Percentiles rank a stretch among this genome's conserved stretches.
phyloP scores from a whole-genome alignment of 768 basidiomycete genomes.

The Lactarius trivialis region DNA sequence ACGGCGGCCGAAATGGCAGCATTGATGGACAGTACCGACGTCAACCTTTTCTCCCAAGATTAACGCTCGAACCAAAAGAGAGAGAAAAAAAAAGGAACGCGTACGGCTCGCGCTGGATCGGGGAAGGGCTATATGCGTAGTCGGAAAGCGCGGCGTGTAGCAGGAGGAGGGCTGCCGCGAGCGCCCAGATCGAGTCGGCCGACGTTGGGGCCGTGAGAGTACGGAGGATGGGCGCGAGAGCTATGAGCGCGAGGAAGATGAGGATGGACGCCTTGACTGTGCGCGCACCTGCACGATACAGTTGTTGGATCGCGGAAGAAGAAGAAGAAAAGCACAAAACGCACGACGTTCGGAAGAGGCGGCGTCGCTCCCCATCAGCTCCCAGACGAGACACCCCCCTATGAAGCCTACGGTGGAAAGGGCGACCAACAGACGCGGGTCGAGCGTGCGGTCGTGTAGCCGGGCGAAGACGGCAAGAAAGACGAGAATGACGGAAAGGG shows the following conservation, averaged over 20 bases:
- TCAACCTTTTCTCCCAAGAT: constrained; percentile 41
- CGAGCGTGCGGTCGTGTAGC: constrained; percentile 55
- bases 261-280: constrained; percentile 73
- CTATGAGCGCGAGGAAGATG: constrained; percentile 81
- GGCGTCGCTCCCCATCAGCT: constrained; percentile 41
- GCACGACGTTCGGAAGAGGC: constrained; percentile 17
- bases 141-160: constrained; percentile 81
- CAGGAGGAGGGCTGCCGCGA: constrained; percentile 78
- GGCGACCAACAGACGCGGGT: constrained; percentile 66
- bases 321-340: too few species aligned
- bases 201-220: too few species aligned
- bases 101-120: constrained; percentile 11
- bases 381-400: constrained; percentile 58
- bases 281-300: constrained; percentile 50
- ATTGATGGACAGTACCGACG: constrained; percentile 82
- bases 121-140: constrained; percentile 49
- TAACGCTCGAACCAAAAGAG: neutral
- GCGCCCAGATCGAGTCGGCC: too few species aligned
- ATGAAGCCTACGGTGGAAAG: constrained; percentile 54
- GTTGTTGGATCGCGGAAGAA: neutral
- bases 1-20: constrained; percentile 93
- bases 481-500: constrained; percentile 71
- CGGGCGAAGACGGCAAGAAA: constrained; percentile 77
- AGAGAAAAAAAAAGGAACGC: constrained; percentile 12
- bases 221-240: constrained; percentile 81